These are phyloP conservation scores for Cercospora janseana DNA, from an alignment of 2,329 filamentous ascomycete species.

Conservation along the genomic window DNA sequence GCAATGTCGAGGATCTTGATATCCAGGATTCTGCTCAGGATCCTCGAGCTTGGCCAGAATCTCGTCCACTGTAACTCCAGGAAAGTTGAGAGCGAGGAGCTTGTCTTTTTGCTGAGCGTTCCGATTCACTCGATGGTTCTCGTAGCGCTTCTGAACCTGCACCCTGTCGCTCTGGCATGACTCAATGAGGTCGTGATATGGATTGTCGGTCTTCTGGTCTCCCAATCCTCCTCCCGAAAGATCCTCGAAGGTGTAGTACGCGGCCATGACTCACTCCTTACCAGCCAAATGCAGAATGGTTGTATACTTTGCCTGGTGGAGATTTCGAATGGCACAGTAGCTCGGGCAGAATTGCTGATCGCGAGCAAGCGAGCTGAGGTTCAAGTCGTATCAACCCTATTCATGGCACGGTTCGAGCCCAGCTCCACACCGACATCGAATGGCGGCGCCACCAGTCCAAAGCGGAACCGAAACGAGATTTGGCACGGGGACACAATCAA, in stretches of 20 bases:
- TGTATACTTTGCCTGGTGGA: too few species aligned
- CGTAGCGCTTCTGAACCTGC: conserved; percentile 70
- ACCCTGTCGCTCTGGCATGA: conserved; percentile 62
- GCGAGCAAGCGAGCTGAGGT: too few species aligned
- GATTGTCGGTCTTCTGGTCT: conserved; percentile 57
- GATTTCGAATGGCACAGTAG: too few species aligned
- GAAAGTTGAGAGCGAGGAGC: conserved; percentile 67
- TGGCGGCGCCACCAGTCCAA: too few species aligned
- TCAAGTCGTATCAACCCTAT: too few species aligned
- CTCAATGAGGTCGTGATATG: conserved; percentile 71
- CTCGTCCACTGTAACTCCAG: conserved; percentile 71
- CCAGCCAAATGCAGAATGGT: too few species aligned
- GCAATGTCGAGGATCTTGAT: conserved; percentile 73
- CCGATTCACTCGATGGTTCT: conserved; percentile 68
- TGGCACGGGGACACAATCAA: too few species aligned
- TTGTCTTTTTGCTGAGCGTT: conserved; percentile 74
- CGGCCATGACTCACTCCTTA: too few species aligned
- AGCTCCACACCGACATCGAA: too few species aligned
- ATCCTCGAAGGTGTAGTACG: conserved; percentile 40
- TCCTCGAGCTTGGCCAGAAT: conserved; percentile 69
- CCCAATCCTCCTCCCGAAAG: conserved; percentile 30
- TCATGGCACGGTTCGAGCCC: too few species aligned
- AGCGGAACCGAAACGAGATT: too few species aligned
- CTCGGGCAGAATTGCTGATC: too few species aligned
- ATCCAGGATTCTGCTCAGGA: conserved; percentile 63